Base-by-base conservation (phyloP, 2,329 filamentous ascomycete genomes). In the Talaromyces sp. region DNA sequence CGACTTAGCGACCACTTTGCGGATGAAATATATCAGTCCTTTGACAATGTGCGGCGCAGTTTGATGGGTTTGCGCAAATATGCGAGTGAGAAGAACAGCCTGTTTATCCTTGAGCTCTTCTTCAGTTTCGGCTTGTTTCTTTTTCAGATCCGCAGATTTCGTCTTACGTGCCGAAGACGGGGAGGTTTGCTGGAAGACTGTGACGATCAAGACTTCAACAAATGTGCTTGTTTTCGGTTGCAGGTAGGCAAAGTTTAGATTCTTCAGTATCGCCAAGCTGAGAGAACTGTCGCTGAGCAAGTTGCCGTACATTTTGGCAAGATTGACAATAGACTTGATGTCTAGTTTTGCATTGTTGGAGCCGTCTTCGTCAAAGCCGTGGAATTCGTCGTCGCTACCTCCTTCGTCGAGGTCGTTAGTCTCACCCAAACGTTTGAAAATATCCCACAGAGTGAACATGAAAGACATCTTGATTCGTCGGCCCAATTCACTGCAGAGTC, bases 351-450 rank as follows among this genome's bases (percentile, higher is more conserved):
- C 79, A n/a, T 71, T 69, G 11, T 73, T 59, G 19, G 35, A 43
- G 37, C 19, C 70, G 39, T 56, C 76, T 1, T 87, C 86, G 4
- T 85, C 85, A 13, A 82, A 82, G 8, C 81, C 80, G 27, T 52
- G 39, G 45, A 65, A 63, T 45, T 64, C 58, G n/a, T 84, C 82
- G 2, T 87, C 85, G 6, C 88, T 86, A 3, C 83, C 87, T 6
- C 87, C 88, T 52, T 90, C 89, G 41, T 90, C 85, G 2, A 82
- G 71, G 56, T 81, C 75, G 14, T 73, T 76, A 24, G 85, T 86
- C 76, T 97, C 93, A n/a, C 93, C 94, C 78, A 97, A 86, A 41
- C 87, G 85, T 71, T 90, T 89, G 78, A 97, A 96, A 10, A 94
- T 83, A 70, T 90, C 92, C 89, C 93, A 96, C 0, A 98, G 81